phyloP scores from a whole-genome alignment of 768 basidiomycete genomes.

The Tylopilus plumbeoviolaceoides region DNA sequence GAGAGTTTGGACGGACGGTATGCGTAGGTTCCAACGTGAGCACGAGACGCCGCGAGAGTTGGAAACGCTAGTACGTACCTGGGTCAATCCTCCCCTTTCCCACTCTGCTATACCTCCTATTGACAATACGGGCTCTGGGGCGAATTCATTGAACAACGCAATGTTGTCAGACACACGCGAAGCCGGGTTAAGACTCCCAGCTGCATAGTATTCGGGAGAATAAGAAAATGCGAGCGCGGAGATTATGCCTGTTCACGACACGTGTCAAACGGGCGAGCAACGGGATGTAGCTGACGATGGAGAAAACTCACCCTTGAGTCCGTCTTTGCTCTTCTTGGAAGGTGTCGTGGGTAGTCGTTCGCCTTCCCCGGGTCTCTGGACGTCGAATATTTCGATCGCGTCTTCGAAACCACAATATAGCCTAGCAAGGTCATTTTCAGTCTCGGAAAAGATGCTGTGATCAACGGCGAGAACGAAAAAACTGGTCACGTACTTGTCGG shows the following conservation, averaged over 20 bases:
- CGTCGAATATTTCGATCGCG: conserved; percentile 82
- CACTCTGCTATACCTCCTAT: conserved; percentile 49
- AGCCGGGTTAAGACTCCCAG: conserved; percentile 64
- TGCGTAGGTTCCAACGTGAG: neutral
- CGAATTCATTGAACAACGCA: conserved; percentile 61
- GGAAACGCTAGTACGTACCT: conserved; percentile 35
- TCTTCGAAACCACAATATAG: conserved; percentile 86
- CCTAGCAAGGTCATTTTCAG: conserved; percentile 24
- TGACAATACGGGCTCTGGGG: conserved; percentile 54
- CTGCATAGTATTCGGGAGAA: conserved; percentile 66
- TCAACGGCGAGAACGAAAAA: too few relatives aligned
- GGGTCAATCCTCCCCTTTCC: conserved; percentile 40
- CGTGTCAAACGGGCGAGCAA: neutral
- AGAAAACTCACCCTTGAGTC: conserved; percentile 69
- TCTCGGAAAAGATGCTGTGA: neutral
- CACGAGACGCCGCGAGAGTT: neutral
- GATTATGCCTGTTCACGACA: conserved; percentile 61
- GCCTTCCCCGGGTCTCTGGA: conserved; percentile 70
- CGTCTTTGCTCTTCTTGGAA: conserved; percentile 75
- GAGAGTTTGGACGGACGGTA: neutral
- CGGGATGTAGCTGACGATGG: neutral
- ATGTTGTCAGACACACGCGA: conserved; percentile 48
- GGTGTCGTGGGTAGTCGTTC: conserved; percentile 65
- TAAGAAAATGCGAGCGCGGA: conserved; percentile 79
- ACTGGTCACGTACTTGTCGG: conserved; percentile 47